phyloP scores from a whole-genome alignment of 306 rosid genomes.

The Vigna radiata region DNA sequence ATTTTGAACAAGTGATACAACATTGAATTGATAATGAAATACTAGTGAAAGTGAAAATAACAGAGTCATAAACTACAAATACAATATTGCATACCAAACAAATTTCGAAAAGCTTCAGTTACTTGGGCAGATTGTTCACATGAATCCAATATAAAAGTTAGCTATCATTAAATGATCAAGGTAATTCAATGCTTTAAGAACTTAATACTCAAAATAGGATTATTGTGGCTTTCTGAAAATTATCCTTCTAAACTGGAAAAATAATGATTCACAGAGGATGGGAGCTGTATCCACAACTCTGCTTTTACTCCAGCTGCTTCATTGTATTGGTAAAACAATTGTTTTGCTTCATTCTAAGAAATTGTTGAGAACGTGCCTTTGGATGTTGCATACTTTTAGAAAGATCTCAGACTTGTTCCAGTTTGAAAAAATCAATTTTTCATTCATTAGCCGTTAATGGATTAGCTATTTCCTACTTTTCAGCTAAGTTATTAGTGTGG shows the following conservation, averaged over 20 bases:
- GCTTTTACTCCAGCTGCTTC: background rate
- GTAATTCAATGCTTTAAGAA: background rate
- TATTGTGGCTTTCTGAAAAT: background rate
- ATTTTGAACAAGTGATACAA: conserved; percentile 24
- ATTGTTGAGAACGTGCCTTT: no score
- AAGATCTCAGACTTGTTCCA: no score
- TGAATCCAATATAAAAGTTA: conserved; percentile 24
- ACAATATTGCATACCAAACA: conserved; percentile 10
- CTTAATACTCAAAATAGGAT: conserved; percentile 1
- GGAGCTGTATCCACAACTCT: background rate
- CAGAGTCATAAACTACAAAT: background rate
- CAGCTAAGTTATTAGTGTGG: no score
- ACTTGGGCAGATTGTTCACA: background rate
- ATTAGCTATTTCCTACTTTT: no score
- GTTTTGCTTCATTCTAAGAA: no score
- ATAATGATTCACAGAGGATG: background rate
- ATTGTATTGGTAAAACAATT: no score
- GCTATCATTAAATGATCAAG: conserved; percentile 16
- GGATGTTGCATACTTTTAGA: no score
- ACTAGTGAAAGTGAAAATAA: background rate
- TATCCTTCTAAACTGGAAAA: conserved; percentile 6
- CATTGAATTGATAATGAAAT: conserved; percentile 11
- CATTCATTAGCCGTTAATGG: no score
- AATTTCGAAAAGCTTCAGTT: conserved; percentile 11
- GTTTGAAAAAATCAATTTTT: no score